Evolutionary conservation across 139 green algal species (phyloP), one percentile per base, ranked within the genome.

Genomic region (Chlamydomonas sphaeroides): DNA sequence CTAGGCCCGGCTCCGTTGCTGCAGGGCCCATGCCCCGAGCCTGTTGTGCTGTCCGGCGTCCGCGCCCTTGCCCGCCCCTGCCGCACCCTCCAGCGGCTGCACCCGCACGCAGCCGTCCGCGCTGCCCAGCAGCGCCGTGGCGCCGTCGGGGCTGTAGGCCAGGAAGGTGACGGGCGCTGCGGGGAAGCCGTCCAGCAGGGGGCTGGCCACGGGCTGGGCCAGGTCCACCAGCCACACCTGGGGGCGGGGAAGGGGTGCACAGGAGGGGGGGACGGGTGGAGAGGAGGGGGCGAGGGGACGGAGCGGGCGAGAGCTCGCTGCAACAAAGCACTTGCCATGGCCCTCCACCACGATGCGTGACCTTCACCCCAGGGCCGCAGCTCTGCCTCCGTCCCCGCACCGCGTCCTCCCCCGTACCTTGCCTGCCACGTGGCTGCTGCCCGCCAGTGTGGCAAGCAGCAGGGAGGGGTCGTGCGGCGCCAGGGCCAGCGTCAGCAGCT

Each of bases 101-200:
- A 91, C 59, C 1, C 87, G 76, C 62, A 89, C 84, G 53, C 85
- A 32, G 20, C 87, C 87, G 67, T 89, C 84, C 3, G 35, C 61
- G 14, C 62, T 80, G 63, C 88, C 88, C 65, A 89, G 69, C 65
- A 89, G 65, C 48, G 61, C 62, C 42, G 70, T 65, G 5, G n/a
- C 17, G 20, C 86, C 81, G 30, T 84, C 61, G 33, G 53, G 42
- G 39, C 35, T 11, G 49, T 81, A 84, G 36, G 2, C 67, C 23
- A 86, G 77, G 59, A 57, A 82, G 21, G 68, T 78, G 56, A 83
- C 70, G 41, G 85, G 79, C 2, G 85, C 65, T 10, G 61, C 70
- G 51, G 41, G 10, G 61, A 82, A 78, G 59, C 68, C 59, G 15
- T 77, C 59, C 42, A 81, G 48, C 28, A 78, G 33, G 0, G 48